A percentile compares a stretch with the other conserved stretches of the same genome.
Conservation (phyloP, 495 filamentous ascomycete genomes). For the Penicillium nucicola region DNA sequence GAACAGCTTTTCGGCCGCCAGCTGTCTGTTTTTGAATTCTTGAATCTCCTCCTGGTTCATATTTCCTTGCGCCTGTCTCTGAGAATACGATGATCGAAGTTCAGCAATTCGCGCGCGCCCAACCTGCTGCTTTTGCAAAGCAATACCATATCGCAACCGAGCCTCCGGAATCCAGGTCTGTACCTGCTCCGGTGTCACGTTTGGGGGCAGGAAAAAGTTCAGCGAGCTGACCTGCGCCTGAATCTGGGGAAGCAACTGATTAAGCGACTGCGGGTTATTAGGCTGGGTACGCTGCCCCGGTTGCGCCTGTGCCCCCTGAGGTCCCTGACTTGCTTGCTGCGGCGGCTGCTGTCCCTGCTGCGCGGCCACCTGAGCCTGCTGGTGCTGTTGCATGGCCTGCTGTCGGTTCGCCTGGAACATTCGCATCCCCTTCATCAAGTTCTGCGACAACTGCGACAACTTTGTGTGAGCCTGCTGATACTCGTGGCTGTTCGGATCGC, state of each 20-base stretch:
- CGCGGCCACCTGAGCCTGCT: slow-evolving; percentile 9
- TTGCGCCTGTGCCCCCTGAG: slow-evolving; percentile 12
- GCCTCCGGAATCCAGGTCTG: slow-evolving; percentile 50
- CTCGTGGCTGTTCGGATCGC: slow-evolving; percentile 51
- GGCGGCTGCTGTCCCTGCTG: slow-evolving; percentile 26
- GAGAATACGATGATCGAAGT: slow-evolving; percentile 34
- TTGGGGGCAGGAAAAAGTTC: slow-evolving; percentile 46
- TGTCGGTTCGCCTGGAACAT: slow-evolving; percentile 43
- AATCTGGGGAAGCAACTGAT: slow-evolving; percentile 41
- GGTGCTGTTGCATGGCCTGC: slow-evolving; percentile 34
- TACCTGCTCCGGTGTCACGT: slow-evolving; percentile 44
- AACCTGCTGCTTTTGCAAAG: slow-evolving; percentile 51
- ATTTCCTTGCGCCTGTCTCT: slow-evolving; percentile 35
- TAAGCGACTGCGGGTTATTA: slow-evolving; percentile 39
- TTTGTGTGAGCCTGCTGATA: slow-evolving; percentile 62
- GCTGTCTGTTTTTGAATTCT: slow-evolving; percentile 40
- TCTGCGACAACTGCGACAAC: slow-evolving; percentile 62
- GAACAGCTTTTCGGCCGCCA: slow-evolving; percentile 44
- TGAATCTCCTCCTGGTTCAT: slow-evolving; percentile 43
- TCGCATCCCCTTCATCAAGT: slow-evolving; percentile 57
- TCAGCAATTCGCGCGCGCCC: slow-evolving; percentile 38
- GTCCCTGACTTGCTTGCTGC: slow-evolving; percentile 22
- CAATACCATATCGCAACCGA: slow-evolving; percentile 49
- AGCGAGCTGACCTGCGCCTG: slow-evolving; percentile 45
- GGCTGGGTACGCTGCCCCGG: slow-evolving; percentile 35